These are phyloP conservation scores for Vanderwaltozyma verrucispora DNA, from an alignment of 805 yeast genomes.

Conservation along the genomic window DNA sequence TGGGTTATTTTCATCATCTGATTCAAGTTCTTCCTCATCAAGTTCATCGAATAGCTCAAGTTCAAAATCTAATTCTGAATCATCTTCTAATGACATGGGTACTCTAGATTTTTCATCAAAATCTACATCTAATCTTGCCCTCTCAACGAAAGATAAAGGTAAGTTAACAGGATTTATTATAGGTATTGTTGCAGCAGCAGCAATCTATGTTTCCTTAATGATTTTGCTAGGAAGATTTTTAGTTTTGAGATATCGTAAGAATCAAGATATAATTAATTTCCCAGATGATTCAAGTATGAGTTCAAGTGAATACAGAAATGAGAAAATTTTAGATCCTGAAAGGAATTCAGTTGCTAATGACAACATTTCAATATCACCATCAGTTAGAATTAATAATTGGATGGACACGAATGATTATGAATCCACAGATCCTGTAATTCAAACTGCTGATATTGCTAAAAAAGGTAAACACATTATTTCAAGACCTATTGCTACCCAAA, in stretches of 20 bases:
- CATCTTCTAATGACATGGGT: slow-evolving; percentile 8
- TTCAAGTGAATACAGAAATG: slow-evolving; percentile 8
- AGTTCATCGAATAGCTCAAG: slow-evolving; percentile 30
- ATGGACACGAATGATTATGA: slow-evolving; percentile 19
- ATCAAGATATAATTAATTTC: slow-evolving; percentile 9
- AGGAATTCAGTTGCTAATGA: slow-evolving; percentile 2
- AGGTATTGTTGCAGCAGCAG: slow-evolving; percentile 74
- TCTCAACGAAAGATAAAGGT: slow-evolving; percentile 27
- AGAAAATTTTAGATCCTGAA: slow-evolving; percentile 6
- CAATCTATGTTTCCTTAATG: slow-evolving; percentile 52
- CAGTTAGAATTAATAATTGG: slow-evolving; percentile 25
- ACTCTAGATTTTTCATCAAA: slow-evolving; percentile 17
- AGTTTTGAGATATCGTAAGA: slow-evolving; percentile 29
- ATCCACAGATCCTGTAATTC: background rate
- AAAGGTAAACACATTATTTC: slow-evolving; percentile 39
- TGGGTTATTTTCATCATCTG: slow-evolving; percentile 34
- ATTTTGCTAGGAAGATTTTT: slow-evolving; percentile 43
- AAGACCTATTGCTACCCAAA: slow-evolving; percentile 58
- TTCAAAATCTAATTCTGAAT: slow-evolving; percentile 6
- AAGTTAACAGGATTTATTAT: slow-evolving; percentile 68
- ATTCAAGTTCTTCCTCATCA: slow-evolving; percentile 74
- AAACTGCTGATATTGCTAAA: background rate
- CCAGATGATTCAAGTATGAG: slow-evolving; percentile 14
- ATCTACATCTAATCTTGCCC: slow-evolving; percentile 6
- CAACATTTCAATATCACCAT: slow-evolving; percentile 15